These are phyloP conservation scores for Pichia pseudocactophila DNA, from an alignment of 805 yeast genomes.

Conservation along the genomic window DNA sequence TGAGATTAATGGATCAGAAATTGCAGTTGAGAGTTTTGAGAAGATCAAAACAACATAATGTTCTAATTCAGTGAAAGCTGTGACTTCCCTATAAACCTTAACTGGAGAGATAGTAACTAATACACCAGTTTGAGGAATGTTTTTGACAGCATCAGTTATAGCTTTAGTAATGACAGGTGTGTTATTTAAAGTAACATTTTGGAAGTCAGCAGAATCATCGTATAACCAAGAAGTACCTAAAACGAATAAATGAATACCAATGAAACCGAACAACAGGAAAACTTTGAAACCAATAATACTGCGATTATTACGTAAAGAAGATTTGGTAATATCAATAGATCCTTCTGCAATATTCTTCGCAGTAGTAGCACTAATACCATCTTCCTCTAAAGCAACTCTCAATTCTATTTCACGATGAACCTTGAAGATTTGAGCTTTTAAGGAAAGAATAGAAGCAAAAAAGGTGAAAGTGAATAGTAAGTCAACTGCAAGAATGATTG, in stretches of 20 bases:
- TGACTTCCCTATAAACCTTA: constrained; percentile 49
- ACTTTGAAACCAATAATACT: constrained; percentile 48
- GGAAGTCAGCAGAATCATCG: constrained; percentile 32
- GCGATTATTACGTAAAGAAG: constrained; percentile 30
- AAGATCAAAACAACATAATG: constrained; percentile 45
- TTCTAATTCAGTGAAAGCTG: constrained; percentile 49
- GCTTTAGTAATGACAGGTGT: constrained; percentile 28
- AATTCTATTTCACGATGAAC: constrained; percentile 76
- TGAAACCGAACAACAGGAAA: constrained; percentile 48
- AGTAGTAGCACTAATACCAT: constrained; percentile 68
- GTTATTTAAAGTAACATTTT: constrained; percentile 15
- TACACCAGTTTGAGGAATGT: constrained; percentile 34
- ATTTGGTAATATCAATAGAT: constrained; percentile 20
- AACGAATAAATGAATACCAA: constrained; percentile 58
- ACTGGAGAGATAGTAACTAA: constrained; percentile 52
- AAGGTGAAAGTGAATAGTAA: constrained; percentile 68
- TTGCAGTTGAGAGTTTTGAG: constrained; percentile 53
- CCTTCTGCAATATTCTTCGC: constrained; percentile 61
- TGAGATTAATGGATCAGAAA: constrained; percentile 72
- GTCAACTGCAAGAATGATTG: constrained; percentile 64
- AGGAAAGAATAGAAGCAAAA: constrained; percentile 71
- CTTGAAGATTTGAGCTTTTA: constrained; percentile 80
- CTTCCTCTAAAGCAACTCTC: constrained; percentile 81
- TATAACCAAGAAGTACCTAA: constrained; percentile 66
- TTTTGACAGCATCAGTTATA: constrained; percentile 33